Evolutionary conservation across 345 rosid genomes (phyloP).

Genomic region (Arabis hirsuta): DNA sequence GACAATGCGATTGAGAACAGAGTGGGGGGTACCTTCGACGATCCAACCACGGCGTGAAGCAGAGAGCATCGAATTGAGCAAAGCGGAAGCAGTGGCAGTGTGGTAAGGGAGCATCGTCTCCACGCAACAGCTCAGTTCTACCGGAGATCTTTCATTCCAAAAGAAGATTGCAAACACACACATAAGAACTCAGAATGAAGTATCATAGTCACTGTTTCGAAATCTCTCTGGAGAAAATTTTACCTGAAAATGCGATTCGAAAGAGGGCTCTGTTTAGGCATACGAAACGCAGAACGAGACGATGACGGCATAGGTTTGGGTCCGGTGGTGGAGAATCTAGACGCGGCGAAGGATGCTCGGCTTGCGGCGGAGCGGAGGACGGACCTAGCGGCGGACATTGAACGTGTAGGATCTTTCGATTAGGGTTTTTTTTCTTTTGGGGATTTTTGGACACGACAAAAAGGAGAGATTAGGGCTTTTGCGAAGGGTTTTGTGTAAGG

Average conservation of each 20-base stretch:
- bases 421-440: neutral
- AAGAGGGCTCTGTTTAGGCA: conserved; percentile 58
- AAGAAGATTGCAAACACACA: neutral
- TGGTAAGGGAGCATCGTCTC: conserved; percentile 87
- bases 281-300: conserved; percentile 55
- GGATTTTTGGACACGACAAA: neutral
- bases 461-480: conserved; percentile 22
- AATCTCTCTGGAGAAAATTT: neutral
- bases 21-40: conserved; percentile 35
- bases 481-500: conserved; percentile 28
- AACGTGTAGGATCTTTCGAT: conserved; percentile 8
- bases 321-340: conserved; percentile 47
- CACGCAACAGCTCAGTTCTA: conserved; percentile 77
- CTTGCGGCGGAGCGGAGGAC: conserved; percentile 64
- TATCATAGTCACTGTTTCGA: neutral
- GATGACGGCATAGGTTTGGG: conserved; percentile 52
- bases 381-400: conserved; percentile 80
- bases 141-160: conserved; percentile 60
- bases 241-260: conserved; percentile 74
- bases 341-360: conserved; percentile 44
- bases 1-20: conserved; percentile 2
- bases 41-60: conserved; percentile 49
- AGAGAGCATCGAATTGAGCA: conserved; percentile 88
- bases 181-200: neutral
- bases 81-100: conserved; percentile 89